Evolutionary conservation across 2,329 filamentous ascomycete genomes (phyloP).

Genomic region (Alternaria consortialis): DNA sequence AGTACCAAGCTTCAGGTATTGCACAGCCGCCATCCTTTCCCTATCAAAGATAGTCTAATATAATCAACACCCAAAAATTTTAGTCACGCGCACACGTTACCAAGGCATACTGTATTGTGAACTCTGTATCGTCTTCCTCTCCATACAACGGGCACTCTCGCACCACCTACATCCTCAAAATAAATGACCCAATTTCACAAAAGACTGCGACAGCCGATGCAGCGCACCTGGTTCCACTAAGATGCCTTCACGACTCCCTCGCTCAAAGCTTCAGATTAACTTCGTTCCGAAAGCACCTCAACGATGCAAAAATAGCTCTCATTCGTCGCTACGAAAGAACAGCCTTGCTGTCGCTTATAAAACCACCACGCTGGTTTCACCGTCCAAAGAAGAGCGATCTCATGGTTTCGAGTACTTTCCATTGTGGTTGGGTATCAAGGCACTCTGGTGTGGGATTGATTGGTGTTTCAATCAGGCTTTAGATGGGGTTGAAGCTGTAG

Average conservation of each 20-base stretch:
- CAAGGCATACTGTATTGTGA: too few relatives aligned
- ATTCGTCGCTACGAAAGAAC: not conserved
- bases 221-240: not conserved
- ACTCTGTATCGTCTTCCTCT: not conserved
- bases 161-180: not conserved
- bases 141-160: not conserved
- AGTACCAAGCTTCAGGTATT: not conserved
- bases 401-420: slow-evolving; percentile 8
- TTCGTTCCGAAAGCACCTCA: slow-evolving; percentile 13
- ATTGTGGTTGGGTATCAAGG: slow-evolving; percentile 1
- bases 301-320: not conserved
- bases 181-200: not conserved
- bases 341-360: slow-evolving; percentile 6
- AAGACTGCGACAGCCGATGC: too few relatives aligned
- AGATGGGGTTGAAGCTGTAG: not conserved
- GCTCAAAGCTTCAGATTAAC: slow-evolving; percentile 8
- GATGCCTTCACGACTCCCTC: slow-evolving; percentile 1
- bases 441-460: slow-evolving; percentile 6
- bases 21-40: not conserved
- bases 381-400: not conserved
- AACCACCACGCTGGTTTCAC: not conserved
- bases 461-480: slow-evolving; percentile 5
- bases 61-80: not conserved
- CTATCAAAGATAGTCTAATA: not conserved
- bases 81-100: not conserved